Conservation (phyloP, 768 basidiomycete species). For the Crucibulum laeve region DNA sequence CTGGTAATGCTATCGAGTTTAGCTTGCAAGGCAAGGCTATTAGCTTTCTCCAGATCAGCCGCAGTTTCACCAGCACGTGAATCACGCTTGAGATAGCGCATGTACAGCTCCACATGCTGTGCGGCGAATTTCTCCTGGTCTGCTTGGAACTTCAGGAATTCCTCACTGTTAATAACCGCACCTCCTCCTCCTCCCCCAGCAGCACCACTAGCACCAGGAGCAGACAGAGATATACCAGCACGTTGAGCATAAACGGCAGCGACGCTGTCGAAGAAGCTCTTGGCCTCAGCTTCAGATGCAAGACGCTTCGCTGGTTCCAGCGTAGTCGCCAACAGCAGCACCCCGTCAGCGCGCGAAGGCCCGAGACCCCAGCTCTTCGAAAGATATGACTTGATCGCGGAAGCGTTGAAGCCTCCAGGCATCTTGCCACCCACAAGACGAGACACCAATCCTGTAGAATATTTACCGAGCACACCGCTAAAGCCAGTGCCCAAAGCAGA, state of each 20-base stretch:
- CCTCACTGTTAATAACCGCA: constrained; percentile 94
- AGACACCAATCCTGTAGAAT: constrained; percentile 85
- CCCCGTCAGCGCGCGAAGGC: constrained; percentile 81
- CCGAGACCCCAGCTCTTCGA: constrained; percentile 97
- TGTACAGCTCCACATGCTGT: constrained; percentile 93
- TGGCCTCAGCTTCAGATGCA: constrained; percentile 86
- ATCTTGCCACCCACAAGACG: constrained; percentile 94
- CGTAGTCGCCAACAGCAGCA: constrained; percentile 86
- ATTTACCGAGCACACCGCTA: constrained; percentile 87
- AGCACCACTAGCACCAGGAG: constrained; percentile 59
- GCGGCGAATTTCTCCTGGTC: constrained; percentile 90
- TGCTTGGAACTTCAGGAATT: constrained; percentile 93
- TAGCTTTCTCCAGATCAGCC: constrained; percentile 83
- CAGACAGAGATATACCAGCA: constrained; percentile 78
- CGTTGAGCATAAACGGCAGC: constrained; percentile 85
- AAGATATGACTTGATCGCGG: constrained; percentile 85
- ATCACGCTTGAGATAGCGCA: constrained; percentile 94
- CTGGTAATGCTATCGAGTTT: constrained; percentile 83
- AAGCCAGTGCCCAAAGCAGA: constrained; percentile 78
- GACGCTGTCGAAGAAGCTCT: constrained; percentile 87
- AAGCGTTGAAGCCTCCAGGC: constrained; percentile 97
- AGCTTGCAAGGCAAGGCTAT: constrained; percentile 66
- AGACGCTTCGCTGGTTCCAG: constrained; percentile 94
- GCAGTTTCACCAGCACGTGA: constrained; percentile 89
- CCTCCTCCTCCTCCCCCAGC: constrained; percentile 68